A percentile compares a stretch with the other conserved stretches of the same genome.
phyloP scores from a whole-genome alignment of 139 green algal genomes.

The Tetratostichococcus sp. region DNA sequence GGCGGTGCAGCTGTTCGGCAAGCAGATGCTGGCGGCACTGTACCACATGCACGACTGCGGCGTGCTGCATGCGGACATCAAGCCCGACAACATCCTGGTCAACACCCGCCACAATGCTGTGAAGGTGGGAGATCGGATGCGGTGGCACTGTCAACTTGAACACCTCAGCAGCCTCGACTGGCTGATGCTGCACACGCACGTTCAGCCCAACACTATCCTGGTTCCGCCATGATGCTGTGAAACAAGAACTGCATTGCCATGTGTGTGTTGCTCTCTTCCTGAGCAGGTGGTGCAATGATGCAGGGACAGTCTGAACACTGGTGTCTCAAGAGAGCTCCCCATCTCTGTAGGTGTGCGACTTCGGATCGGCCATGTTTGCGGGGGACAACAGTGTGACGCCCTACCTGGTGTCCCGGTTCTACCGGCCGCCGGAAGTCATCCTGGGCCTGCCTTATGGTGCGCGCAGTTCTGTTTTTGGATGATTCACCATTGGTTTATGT shows the following conservation, averaged over 20 bases:
- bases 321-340: no score
- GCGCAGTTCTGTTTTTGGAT: background rate
- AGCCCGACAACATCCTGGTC: slow-evolving; percentile 99
- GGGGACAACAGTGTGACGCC: slow-evolving; percentile 96
- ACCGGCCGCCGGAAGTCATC: slow-evolving; percentile 94
- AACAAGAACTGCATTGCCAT: no score
- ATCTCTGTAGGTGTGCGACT: slow-evolving; percentile 89
- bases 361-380: slow-evolving; percentile 91
- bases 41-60: slow-evolving; percentile 76
- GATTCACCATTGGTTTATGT: no score
- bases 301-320: no score
- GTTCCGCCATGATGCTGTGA: no score
- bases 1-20: slow-evolving; percentile 82
- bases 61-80: slow-evolving; percentile 98
- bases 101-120: slow-evolving; percentile 73
- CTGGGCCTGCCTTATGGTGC: slow-evolving; percentile 90
- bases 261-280: no score
- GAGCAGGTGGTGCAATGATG: no score
- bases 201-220: no score
- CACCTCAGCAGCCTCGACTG: no score
- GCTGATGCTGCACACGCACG: no score
- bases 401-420: slow-evolving; percentile 96
- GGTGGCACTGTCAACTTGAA: no score
- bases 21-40: slow-evolving; percentile 91
- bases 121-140: slow-evolving; percentile 35